phyloP scores from a whole-genome alignment of 768 basidiomycete genomes.

The Leccinum subgranulosum region DNA sequence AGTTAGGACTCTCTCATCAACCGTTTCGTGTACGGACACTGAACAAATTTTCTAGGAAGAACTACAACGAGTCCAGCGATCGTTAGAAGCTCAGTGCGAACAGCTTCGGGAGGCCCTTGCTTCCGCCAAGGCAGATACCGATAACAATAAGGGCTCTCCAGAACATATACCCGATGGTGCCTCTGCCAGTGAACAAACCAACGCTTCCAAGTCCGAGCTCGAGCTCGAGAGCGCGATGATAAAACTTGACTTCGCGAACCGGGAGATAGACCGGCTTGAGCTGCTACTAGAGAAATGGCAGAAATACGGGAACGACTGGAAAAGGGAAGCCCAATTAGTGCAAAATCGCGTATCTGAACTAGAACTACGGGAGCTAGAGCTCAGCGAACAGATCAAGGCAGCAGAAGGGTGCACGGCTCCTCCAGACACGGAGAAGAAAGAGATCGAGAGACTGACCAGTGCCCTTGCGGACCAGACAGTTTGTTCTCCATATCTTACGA shows the following conservation, averaged over 20 bases:
- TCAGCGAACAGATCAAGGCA: constrained; percentile 8
- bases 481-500: constrained; percentile 7
- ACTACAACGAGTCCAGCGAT: constrained; percentile 12
- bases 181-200: not conserved
- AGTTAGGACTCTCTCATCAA: constrained; percentile 2
- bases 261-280: constrained; percentile 19
- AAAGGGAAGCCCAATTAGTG: constrained; percentile 19
- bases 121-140: constrained; percentile 5
- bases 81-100: constrained; percentile 17
- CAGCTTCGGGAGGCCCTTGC: constrained; percentile 17
- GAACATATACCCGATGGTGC: constrained; percentile 5
- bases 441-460: constrained; percentile 8
- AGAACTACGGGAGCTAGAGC: constrained; percentile 7
- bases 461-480: constrained; percentile 23
- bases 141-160: not conserved
- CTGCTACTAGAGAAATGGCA: constrained; percentile 23
- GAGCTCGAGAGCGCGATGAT: constrained; percentile 5
- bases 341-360: constrained; percentile 11
- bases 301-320: constrained; percentile 24
- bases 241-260: constrained; percentile 13
- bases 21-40: constrained; percentile 4
- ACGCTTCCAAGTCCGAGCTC: constrained; percentile 1
- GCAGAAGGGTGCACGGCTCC: constrained; percentile 8
- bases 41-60: constrained; percentile 16
- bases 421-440: constrained; percentile 14